Conservation (phyloP, 176 grass and related monocot species). For the Tuctoria greenei region DNA sequence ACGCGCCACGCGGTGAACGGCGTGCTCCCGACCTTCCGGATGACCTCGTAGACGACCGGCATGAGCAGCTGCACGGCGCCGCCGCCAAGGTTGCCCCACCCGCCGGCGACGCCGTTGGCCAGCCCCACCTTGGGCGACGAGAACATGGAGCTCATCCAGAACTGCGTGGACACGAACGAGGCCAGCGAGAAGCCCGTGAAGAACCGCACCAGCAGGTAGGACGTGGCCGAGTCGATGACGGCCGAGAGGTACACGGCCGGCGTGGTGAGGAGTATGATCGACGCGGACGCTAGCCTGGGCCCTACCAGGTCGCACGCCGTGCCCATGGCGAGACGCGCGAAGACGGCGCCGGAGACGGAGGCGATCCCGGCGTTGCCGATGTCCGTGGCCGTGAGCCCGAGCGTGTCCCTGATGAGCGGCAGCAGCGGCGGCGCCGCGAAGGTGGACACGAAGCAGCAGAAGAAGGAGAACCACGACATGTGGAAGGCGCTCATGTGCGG, state of each 20-base stretch:
- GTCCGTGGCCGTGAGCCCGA: conserved; percentile 69
- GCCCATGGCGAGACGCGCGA: conserved; percentile 90
- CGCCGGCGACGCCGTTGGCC: conserved; percentile 81
- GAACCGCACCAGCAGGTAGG: conserved; percentile 76
- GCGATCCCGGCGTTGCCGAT: conserved; percentile 95
- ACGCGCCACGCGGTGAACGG: conserved; percentile 77
- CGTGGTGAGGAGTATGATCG: conserved; percentile 77
- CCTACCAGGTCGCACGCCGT: conserved; percentile 88
- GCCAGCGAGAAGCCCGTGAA: conserved; percentile 94
- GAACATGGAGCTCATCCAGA: conserved; percentile 99
- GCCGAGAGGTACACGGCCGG: conserved; percentile 75
- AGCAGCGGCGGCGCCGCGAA: conserved; percentile 87
- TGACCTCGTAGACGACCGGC: conserved; percentile 72
- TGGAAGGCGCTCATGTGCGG: conserved; percentile 98
- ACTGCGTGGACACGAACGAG: conserved; percentile 91
- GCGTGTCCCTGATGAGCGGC: conserved; percentile 81
- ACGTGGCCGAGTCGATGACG: conserved; percentile 55
- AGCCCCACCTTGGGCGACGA: conserved; percentile 71
- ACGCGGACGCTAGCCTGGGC: conserved; percentile 68
- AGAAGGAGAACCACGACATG: conserved; percentile 98
- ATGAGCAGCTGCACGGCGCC: conserved; percentile 89
- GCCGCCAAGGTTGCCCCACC: conserved; percentile 94
- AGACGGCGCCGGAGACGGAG: conserved; percentile 84
- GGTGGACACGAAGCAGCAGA: conserved; percentile 92
- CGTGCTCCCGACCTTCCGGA: conserved; percentile 69